These are phyloP conservation scores for Populus simonii DNA, from an alignment of 345 rosid genomes.

Conservation along the genomic window DNA sequence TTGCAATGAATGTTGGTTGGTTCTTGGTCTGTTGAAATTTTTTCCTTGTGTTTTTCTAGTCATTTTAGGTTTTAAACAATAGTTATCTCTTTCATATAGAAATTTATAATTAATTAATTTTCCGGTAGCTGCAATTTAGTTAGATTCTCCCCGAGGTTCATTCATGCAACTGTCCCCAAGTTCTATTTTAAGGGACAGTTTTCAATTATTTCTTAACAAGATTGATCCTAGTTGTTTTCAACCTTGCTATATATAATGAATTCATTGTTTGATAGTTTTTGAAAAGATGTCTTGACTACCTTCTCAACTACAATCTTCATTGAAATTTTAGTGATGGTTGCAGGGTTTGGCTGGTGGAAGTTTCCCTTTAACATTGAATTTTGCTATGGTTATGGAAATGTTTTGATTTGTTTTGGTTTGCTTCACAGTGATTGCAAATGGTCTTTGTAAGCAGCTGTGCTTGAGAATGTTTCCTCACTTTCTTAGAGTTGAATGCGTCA, in stretches of 20 bases:
- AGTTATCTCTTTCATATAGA: background rate
- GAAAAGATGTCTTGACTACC: background rate
- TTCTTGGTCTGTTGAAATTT: background rate
- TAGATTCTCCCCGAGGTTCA: background rate
- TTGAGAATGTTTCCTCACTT: slow-evolving; percentile 63
- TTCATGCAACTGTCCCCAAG: background rate
- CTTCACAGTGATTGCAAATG: slow-evolving; percentile 52
- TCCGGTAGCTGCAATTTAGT: background rate
- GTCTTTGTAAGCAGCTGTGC: slow-evolving; percentile 66
- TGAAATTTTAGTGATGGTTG: background rate
- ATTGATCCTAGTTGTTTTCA: background rate
- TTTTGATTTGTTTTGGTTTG: slow-evolving; percentile 4
- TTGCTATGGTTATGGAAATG: background rate
- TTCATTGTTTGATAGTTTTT: background rate
- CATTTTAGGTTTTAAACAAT: background rate
- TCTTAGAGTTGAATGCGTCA: slow-evolving; percentile 42
- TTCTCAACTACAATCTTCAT: background rate
- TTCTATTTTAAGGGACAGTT: background rate
- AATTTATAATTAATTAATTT: background rate
- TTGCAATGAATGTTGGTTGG: background rate
- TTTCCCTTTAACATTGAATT: background rate
- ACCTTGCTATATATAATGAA: background rate
- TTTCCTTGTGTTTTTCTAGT: background rate
- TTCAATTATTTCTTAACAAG: background rate
- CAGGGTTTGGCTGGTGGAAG: background rate